Evolutionary conservation across 331 rosid species (phyloP).

Genomic region (Cydonia oblonga): DNA sequence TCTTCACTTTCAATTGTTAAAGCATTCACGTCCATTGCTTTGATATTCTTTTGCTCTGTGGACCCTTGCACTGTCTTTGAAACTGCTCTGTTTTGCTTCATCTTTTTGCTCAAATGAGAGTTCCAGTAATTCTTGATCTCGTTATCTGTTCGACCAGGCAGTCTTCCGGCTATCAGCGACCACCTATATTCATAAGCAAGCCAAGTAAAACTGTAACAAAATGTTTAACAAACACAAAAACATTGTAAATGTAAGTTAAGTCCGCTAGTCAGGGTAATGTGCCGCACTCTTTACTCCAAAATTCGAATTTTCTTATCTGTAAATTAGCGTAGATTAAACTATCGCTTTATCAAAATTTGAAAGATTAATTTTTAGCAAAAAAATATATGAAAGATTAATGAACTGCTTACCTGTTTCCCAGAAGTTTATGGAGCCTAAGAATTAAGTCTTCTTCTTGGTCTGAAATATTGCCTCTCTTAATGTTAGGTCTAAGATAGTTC

Average conservation of each 20-base stretch:
- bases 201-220: not conserved
- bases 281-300: too few species aligned
- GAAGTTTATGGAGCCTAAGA: slow-evolving; percentile 37
- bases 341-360: too few species aligned
- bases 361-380: too few species aligned
- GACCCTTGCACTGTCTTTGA: not conserved
- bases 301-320: too few species aligned
- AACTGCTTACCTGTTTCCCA: slow-evolving; percentile 33
- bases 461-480: slow-evolving; percentile 45
- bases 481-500: slow-evolving; percentile 46
- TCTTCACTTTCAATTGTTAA: not conserved
- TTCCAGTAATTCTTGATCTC: slow-evolving; percentile 42
- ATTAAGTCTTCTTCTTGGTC: slow-evolving; percentile 48
- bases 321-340: too few species aligned
- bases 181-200: slow-evolving; percentile 14
- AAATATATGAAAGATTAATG: too few species aligned
- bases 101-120: slow-evolving; percentile 30
- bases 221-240: too few species aligned
- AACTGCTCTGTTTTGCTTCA: slow-evolving; percentile 9
- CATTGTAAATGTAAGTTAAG: too few species aligned
- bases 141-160: slow-evolving; percentile 38
- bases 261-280: too few species aligned
- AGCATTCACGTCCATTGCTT: not conserved
- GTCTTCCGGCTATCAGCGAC: slow-evolving; percentile 45
- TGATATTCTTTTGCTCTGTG: not conserved